phyloP scores from a whole-genome alignment of 2,329 filamentous ascomycete genomes.

The Colletotrichum tabaci region DNA sequence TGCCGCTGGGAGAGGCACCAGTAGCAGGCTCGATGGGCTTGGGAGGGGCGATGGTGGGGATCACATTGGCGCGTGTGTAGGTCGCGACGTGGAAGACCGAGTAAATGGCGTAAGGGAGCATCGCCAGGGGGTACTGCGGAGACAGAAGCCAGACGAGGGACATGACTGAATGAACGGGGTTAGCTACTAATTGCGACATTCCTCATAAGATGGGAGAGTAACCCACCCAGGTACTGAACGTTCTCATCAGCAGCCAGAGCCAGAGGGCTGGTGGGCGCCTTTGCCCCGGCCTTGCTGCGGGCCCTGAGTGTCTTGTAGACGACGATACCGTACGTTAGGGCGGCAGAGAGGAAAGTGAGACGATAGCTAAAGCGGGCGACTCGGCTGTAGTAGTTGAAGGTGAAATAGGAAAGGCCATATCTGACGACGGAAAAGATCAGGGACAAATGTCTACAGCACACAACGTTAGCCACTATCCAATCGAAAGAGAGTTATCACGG shows the following conservation, averaged over 20 bases:
- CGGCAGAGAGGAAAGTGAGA: constrained; percentile 89
- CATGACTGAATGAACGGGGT: constrained; percentile 75
- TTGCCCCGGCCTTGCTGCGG: constrained; percentile 81
- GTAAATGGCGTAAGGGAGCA: constrained; percentile 96
- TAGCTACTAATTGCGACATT: neutral
- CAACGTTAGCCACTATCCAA: constrained; percentile 7
- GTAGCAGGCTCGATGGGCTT: constrained; percentile 67
- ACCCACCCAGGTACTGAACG: constrained; percentile 94
- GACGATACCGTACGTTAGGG: constrained; percentile 95
- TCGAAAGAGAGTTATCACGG: neutral
- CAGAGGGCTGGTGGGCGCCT: constrained; percentile 71
- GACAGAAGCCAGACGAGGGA: constrained; percentile 95
- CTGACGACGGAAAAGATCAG: constrained; percentile 87
- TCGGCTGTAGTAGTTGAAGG: constrained; percentile 86
- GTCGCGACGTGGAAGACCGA: constrained; percentile 98
- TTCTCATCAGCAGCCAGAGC: constrained; percentile 90
- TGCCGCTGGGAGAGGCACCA: constrained; percentile 69
- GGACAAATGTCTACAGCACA: constrained; percentile 79
- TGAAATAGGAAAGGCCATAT: constrained; percentile 88
- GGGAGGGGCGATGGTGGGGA: constrained; percentile 86
- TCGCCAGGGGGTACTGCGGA: constrained; percentile 89
- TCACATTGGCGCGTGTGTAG: constrained; percentile 93
- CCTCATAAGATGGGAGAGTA: constrained; percentile 13
- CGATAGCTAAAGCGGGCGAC: constrained; percentile 90
- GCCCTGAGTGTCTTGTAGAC: constrained; percentile 98